phyloP scores from a whole-genome alignment of 768 basidiomycete genomes.

The Gyrodon lividus region DNA sequence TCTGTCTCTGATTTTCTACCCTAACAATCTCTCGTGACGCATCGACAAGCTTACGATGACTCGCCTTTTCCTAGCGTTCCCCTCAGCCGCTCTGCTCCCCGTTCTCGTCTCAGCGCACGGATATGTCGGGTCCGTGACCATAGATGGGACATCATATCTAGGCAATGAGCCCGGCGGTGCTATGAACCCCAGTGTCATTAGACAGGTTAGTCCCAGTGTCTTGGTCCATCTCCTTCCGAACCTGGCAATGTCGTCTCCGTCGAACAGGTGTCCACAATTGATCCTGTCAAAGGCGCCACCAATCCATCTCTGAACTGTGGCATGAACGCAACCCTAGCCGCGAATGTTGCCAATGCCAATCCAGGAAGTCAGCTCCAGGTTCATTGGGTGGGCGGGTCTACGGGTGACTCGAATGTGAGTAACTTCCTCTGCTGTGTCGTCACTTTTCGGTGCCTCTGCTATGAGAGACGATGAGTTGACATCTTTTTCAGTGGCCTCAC shows the following conservation, averaged over 20 bases:
- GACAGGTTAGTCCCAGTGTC: conserved; percentile 31
- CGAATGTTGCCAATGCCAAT: conserved; percentile 51
- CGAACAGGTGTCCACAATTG: conserved; percentile 34
- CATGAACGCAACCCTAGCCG: conserved; percentile 46
- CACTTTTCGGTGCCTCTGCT: not conserved
- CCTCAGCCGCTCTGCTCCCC: conserved; percentile 14
- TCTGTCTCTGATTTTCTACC: not conserved
- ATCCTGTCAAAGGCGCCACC: conserved; percentile 53
- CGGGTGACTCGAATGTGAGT: conserved; percentile 36
- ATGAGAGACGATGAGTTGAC: not conserved
- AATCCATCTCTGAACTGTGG: conserved; percentile 65
- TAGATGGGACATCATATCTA: conserved; percentile 27
- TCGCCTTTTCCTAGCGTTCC: conserved; percentile 8
- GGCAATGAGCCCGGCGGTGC: conserved; percentile 35
- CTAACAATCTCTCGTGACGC: not conserved
- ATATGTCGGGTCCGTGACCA: conserved; percentile 28
- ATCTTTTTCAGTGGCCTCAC: conserved; percentile 45
- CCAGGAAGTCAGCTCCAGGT: conserved; percentile 56
- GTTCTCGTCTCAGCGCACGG: conserved; percentile 31
- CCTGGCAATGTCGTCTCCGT: not conserved
- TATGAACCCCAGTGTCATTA: conserved; percentile 40
- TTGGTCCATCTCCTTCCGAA: not conserved
- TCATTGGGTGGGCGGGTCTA: conserved; percentile 50
- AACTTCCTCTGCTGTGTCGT: not conserved
- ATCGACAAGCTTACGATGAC: conserved; percentile 10